Conservation (phyloP, 2,329 filamentous ascomycete species). For the Fusarium albosuccineum region DNA sequence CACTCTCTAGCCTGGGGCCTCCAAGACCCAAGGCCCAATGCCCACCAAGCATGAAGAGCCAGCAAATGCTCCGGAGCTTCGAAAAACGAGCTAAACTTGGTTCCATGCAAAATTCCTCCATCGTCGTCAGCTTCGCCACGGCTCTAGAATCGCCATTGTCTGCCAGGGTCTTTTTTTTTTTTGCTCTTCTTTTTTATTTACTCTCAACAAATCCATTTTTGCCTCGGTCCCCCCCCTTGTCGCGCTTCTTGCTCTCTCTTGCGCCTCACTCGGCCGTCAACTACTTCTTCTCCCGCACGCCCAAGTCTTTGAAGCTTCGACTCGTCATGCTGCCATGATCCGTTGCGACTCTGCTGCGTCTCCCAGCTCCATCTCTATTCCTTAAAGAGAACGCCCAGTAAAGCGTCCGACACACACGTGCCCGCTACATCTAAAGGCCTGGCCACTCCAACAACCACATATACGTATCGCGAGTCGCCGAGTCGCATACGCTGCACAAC, state of each 20-base stretch:
- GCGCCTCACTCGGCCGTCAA: conserved; percentile 12
- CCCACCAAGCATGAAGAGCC: neutral
- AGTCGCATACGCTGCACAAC: conserved; percentile 6
- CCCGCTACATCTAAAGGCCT: neutral
- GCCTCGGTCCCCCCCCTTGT: neutral
- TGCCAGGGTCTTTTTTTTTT: neutral
- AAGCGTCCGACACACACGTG: neutral
- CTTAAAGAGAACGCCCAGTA: neutral
- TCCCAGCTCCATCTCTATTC: conserved; percentile 1
- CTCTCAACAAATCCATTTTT: conserved; percentile 2
- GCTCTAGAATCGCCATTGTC: conserved; percentile 17
- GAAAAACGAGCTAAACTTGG: neutral
- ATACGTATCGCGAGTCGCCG: conserved; percentile 4
- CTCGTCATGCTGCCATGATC: conserved; percentile 38
- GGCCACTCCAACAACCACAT: neutral
- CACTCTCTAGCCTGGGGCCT: conserved; percentile 36
- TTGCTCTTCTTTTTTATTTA: neutral
- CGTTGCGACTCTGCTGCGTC: conserved; percentile 16
- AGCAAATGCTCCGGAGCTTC: too few relatives aligned
- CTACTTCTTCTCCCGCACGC: conserved; percentile 13
- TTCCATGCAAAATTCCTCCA: conserved; percentile 14
- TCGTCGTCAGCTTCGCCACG: conserved; percentile 47
- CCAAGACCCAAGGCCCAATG: conserved; percentile 22
- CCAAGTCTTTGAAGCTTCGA: conserved; percentile 16
- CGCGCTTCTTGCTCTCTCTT: conserved; percentile 4